Conservation (phyloP, 257 asterid genomes). For the Ehretia macrophylla region DNA sequence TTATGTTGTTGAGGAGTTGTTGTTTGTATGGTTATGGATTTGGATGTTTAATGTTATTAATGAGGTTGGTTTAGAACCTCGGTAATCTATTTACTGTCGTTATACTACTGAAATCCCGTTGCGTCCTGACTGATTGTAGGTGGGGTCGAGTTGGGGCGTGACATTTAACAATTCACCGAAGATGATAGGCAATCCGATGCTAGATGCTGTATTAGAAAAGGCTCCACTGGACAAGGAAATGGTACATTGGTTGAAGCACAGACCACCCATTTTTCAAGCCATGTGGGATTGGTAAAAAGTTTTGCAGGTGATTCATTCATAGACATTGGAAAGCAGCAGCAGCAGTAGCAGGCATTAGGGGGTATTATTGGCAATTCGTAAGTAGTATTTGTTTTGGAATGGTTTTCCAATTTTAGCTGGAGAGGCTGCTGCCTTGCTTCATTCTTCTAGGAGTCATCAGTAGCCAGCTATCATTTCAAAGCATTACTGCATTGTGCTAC, state of each 20-base stretch:
- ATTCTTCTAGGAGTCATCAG: not conserved
- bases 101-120: no score
- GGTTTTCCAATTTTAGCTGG: conserved; percentile 17
- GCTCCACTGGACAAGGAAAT: conserved; percentile 62
- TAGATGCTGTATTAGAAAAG: conserved; percentile 65
- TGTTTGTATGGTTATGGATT: no score
- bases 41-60: no score
- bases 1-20: no score
- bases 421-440: conserved; percentile 12
- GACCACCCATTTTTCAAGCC: conserved; percentile 71
- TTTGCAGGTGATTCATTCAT: conserved; percentile 35
- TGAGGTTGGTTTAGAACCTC: no score
- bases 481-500: no score
- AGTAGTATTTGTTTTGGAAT: conserved; percentile 21
- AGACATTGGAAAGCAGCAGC: conserved; percentile 25
- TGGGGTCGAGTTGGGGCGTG: no score
- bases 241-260: conserved; percentile 87
- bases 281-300: conserved; percentile 83
- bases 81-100: no score
- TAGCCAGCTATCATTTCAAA: no score
- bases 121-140: no score
- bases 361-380: no score
- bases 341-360: no score
- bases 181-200: conserved; percentile 82
- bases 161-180: conserved; percentile 51